Evolutionary conservation across 2,329 filamentous ascomycete genomes (phyloP).

Genomic region (Hypoxylon sp.): DNA sequence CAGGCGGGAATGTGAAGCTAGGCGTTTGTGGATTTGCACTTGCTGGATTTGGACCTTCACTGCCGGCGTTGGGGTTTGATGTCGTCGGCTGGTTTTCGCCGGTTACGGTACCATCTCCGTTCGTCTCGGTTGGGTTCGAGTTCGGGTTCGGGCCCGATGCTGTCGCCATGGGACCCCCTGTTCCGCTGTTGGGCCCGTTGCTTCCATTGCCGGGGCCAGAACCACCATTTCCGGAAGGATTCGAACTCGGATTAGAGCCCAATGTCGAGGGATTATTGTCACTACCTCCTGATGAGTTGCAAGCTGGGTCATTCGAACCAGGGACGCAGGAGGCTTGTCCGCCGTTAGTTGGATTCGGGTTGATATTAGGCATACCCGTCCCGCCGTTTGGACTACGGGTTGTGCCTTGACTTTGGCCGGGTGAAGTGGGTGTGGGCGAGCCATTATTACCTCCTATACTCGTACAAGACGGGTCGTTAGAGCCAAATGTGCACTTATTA

Average conservation of each 20-base stretch:
- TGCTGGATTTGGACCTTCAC: slow-evolving; percentile 17
- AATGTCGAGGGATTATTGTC: slow-evolving; percentile 19
- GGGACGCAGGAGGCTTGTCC: slow-evolving; percentile 14
- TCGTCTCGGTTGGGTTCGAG: slow-evolving; percentile 13
- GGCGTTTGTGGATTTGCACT: slow-evolving; percentile 28
- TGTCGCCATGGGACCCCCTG: slow-evolving; percentile 5
- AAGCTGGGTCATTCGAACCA: slow-evolving; percentile 29
- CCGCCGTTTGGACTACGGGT: slow-evolving; percentile 15
- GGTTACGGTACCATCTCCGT: slow-evolving; percentile 8
- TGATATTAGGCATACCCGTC: slow-evolving; percentile 13
- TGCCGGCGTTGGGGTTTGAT: slow-evolving; percentile 21
- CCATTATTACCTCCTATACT: slow-evolving; percentile 15
- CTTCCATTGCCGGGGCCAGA: slow-evolving; percentile 6
- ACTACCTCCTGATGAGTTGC: slow-evolving; percentile 17
- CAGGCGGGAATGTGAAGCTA: slow-evolving; percentile 46
- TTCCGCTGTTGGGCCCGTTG: slow-evolving; percentile 14
- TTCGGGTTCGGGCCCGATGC: slow-evolving; percentile 23
- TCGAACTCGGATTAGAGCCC: slow-evolving; percentile 21
- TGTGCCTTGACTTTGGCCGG: slow-evolving; percentile 35
- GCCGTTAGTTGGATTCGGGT: slow-evolving; percentile 18
- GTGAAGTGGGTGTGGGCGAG: slow-evolving; percentile 15
- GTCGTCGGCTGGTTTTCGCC: slow-evolving; percentile 19
- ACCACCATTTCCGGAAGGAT: slow-evolving; percentile 4
- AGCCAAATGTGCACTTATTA: slow-evolving; percentile 16
- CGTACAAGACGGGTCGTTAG: slow-evolving; percentile 28